phyloP scores from a whole-genome alignment of 805 yeast genomes.

The Wickerhamomyces queroliae region DNA sequence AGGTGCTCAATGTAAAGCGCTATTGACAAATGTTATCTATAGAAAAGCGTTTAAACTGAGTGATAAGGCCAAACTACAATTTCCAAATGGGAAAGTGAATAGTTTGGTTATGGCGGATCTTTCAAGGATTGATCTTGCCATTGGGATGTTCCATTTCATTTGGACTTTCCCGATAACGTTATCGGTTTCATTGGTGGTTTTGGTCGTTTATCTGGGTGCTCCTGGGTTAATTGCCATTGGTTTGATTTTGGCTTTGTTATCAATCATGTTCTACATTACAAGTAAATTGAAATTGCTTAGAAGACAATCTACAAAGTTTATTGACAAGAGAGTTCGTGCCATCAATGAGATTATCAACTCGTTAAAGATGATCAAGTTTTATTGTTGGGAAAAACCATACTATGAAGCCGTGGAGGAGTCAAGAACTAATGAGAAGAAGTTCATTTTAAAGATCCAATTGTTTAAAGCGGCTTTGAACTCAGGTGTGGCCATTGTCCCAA shows the following conservation, averaged over 20 bases:
- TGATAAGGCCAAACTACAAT: constrained; percentile 49
- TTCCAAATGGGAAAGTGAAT: constrained; percentile 66
- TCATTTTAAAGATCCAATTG: constrained; percentile 58
- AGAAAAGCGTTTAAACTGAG: constrained; percentile 62
- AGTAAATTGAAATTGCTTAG: constrained; percentile 50
- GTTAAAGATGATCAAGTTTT: constrained; percentile 79
- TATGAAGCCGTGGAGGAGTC: constrained; percentile 44
- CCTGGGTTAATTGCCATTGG: constrained; percentile 69
- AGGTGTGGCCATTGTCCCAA: constrained; percentile 59
- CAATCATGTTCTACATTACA: constrained; percentile 39
- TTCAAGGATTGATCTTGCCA: constrained; percentile 71
- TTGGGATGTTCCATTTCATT: constrained; percentile 61
- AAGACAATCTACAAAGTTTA: constrained; percentile 48
- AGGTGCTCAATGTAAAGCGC: constrained; percentile 69
- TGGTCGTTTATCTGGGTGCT: constrained; percentile 66
- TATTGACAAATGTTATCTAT: constrained; percentile 63
- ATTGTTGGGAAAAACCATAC: constrained; percentile 90
- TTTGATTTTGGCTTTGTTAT: constrained; percentile 36
- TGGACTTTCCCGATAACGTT: constrained; percentile 61
- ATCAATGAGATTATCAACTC: constrained; percentile 76
- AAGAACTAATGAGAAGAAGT: constrained; percentile 56
- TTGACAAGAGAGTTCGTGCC: constrained; percentile 71
- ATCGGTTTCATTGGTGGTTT: constrained; percentile 55
- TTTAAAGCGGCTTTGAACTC: constrained; percentile 61
- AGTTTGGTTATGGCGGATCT: constrained; percentile 78